phyloP scores from a whole-genome alignment of 768 basidiomycete genomes.

The Xanthoconium purpureum region DNA sequence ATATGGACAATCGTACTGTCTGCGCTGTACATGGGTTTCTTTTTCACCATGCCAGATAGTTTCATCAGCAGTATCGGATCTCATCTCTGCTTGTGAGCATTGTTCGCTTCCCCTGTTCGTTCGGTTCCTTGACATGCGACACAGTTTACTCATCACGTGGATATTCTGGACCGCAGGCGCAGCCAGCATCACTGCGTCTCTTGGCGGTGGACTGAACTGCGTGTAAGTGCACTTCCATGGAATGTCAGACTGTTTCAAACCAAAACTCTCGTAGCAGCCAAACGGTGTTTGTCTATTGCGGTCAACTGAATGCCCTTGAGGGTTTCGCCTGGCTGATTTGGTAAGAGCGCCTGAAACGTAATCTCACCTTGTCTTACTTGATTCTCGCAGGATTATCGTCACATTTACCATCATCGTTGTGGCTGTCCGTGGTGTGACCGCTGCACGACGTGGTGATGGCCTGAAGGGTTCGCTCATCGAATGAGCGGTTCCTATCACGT shows the following conservation, averaged over 20 bases:
- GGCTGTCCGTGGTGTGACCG: conserved; percentile 55
- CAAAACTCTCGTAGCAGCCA: conserved; percentile 33
- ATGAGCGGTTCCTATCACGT: conserved; percentile 12
- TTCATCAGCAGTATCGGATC: conserved; percentile 58
- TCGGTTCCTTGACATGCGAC: conserved; percentile 2
- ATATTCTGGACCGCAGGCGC: conserved; percentile 76
- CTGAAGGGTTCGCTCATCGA: conserved; percentile 53
- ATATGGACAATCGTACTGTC: conserved; percentile 66
- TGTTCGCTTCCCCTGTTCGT: background rate
- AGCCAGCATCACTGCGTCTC: conserved; percentile 60
- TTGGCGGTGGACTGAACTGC: conserved; percentile 74
- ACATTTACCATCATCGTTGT: conserved; percentile 60
- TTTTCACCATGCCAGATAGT: conserved; percentile 47
- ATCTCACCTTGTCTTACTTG: background rate
- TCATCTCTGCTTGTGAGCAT: conserved; percentile 60
- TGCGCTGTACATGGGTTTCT: conserved; percentile 49
- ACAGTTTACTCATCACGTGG: conserved; percentile 70
- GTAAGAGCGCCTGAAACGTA: conserved; percentile 34
- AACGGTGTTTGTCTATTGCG: conserved; percentile 57
- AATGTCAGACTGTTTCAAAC: background rate
- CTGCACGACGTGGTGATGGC: conserved; percentile 66
- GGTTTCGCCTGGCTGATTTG: conserved; percentile 76
- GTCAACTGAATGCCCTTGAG: conserved; percentile 71
- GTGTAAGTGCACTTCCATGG: conserved; percentile 35
- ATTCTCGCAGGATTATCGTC: conserved; percentile 51